phyloP scores from a whole-genome alignment of 495 filamentous ascomycete genomes.

The Hypoxylon subgilvum region DNA sequence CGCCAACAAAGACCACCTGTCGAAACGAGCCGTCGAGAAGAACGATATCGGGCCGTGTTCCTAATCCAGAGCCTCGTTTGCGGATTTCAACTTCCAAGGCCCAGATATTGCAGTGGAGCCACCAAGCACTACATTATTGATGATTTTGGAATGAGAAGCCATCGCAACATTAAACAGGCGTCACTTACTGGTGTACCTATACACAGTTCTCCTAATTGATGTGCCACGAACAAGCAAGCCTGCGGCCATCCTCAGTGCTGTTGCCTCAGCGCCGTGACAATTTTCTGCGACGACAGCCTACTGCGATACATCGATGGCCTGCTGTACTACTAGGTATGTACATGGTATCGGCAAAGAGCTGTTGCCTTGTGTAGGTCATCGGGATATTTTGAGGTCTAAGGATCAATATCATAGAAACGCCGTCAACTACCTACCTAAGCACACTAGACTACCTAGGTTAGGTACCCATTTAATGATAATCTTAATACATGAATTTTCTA shows the following conservation, averaged over 20 bases:
- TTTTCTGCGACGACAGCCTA: too few species aligned
- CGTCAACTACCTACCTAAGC: too few species aligned
- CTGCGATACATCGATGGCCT: neutral
- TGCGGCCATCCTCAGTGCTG: neutral
- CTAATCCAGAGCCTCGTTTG: too few species aligned
- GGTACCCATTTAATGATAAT: too few species aligned
- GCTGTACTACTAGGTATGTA: neutral
- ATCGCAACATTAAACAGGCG: neutral
- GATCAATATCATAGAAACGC: too few species aligned
- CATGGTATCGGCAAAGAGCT: too few species aligned
- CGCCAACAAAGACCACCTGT: neutral
- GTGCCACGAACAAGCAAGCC: neutral
- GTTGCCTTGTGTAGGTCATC: too few species aligned
- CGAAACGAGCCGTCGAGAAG: neutral
- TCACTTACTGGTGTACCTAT: neutral
- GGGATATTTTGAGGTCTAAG: too few species aligned
- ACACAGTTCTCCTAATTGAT: slow-evolving; percentile 2
- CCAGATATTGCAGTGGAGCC: neutral
- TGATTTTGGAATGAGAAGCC: neutral
- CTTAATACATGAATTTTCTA: too few species aligned
- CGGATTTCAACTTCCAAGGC: neutral
- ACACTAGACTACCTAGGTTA: too few species aligned
- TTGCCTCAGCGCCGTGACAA: too few species aligned
- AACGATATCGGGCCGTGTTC: too few species aligned
- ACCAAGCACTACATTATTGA: neutral